Base-by-base conservation (phyloP, 2,329 filamentous ascomycete genomes). In the Beauveria asiatica region DNA sequence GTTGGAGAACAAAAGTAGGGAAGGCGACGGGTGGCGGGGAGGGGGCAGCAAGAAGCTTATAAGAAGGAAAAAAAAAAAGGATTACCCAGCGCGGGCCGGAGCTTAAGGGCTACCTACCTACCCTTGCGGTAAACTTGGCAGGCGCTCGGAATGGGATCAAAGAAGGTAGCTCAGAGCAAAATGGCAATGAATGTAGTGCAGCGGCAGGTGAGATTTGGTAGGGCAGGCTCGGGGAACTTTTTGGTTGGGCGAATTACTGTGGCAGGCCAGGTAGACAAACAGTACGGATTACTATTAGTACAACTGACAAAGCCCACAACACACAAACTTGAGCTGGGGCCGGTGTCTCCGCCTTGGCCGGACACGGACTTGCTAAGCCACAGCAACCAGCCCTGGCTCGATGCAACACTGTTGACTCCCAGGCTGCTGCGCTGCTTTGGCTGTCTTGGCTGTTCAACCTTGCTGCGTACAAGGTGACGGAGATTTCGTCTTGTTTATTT, bases 21-120 rank as follows among this genome's bases (percentile, higher is more conserved):
- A 19, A 39, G 53, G 56, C 41, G 10, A 50, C 21, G 19, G 50
- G 44, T 53, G 53, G 50, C 19, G 49, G 50, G 10, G 37, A 21
- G 56, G 46, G 45, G 56, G 46, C 8, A 48, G 50, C 39, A 60
- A 39, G 57, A 60, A 60, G 57, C 57, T 60, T 60, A 53, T 60
- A 60, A 54, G 57, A 53, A 59, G 25, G 25, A 5, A 21, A 19
- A 30, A 11, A 10, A 16, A 41, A 21, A 17, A 17, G 25, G 10
- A 23, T 9, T 13, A 16, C 19, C 19, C 19, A 45, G 44, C 27
- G 25, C 17, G 44, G 23, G 33, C 16, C 27, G 13, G 19, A 45
- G 53, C 6, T 19, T 27, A 19, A 30, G 23, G 25, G 46, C 23
- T 42, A 19, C 16, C 2, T 37, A 37, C 33, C 33, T 37, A 37